A percentile compares a stretch with the other conserved stretches of the same genome.
Conservation (phyloP, 2,329 filamentous ascomycete genomes). For the Pestalotiopsis sp. region DNA sequence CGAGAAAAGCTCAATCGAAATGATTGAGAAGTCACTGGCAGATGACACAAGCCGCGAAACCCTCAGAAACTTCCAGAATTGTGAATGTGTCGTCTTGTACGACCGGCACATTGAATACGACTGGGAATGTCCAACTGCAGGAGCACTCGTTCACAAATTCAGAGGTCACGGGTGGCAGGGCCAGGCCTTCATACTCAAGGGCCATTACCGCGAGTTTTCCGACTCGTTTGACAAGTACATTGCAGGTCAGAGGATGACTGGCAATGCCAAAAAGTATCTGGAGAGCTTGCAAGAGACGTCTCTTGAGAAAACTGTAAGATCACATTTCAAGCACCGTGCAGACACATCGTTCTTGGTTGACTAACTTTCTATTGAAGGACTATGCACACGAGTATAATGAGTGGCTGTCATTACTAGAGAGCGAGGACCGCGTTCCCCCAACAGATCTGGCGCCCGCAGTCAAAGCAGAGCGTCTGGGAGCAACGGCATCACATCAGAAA, state of each 20-base stretch:
- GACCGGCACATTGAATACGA: slow-evolving; percentile 50
- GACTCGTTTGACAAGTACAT: slow-evolving; percentile 55
- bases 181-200: slow-evolving; percentile 56
- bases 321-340: too few species aligned
- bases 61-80: slow-evolving; percentile 49
- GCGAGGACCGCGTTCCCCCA: slow-evolving; percentile 42
- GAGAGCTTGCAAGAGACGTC: slow-evolving; percentile 39
- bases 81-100: slow-evolving; percentile 56
- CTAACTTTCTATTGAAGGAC: slow-evolving; percentile 19
- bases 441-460: slow-evolving; percentile 40
- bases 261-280: slow-evolving; percentile 41
- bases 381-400: slow-evolving; percentile 44
- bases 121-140: slow-evolving; percentile 54
- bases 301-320: slow-evolving; percentile 35
- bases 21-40: slow-evolving; percentile 51
- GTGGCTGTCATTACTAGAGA: slow-evolving; percentile 46
- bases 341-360: neutral
- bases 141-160: slow-evolving; percentile 47
- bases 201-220: slow-evolving; percentile 58
- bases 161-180: slow-evolving; percentile 51
- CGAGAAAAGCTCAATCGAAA: slow-evolving; percentile 48
- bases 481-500: slow-evolving; percentile 47
- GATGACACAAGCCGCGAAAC: slow-evolving; percentile 49
- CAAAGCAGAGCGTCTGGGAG: slow-evolving; percentile 42
- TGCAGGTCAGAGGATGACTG: slow-evolving; percentile 43